A percentile compares a stretch with the other conserved stretches of the same genome.
Evolutionary conservation across 192 early-diverging fungal genomes (phyloP).

Genomic region (Chytriomyces hyalinus): DNA sequence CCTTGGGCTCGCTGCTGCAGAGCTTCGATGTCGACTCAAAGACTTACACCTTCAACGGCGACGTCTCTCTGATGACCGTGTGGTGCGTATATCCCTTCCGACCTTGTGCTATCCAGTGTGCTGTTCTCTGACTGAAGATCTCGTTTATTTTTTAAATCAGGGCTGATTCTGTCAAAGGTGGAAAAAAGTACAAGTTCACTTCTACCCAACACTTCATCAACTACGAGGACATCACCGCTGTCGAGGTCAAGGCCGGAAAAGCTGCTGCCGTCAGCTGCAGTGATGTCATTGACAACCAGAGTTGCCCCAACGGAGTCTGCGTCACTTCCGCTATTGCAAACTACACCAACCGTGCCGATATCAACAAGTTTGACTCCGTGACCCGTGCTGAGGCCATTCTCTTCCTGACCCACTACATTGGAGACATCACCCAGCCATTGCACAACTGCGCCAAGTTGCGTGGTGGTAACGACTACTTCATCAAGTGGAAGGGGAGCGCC

Average conservation of each 20-base stretch:
- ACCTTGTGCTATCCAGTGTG: constrained; percentile 5
- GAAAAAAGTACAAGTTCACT: constrained; percentile 11
- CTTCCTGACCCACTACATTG: constrained; percentile 40
- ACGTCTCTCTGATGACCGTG: background rate
- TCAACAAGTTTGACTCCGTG: background rate
- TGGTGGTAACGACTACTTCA: constrained; percentile 41
- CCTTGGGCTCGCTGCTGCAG: background rate
- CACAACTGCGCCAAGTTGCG: constrained; percentile 38
- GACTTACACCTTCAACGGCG: constrained; percentile 17
- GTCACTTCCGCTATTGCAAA: constrained; percentile 43
- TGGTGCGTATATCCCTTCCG: constrained; percentile 12
- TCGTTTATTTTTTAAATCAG: constrained; percentile 29
- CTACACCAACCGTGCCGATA: constrained; percentile 30
- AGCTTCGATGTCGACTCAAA: background rate
- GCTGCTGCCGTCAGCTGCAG: constrained; percentile 10
- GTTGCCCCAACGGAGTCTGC: constrained; percentile 37
- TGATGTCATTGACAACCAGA: constrained; percentile 18
- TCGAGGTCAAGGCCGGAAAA: constrained; percentile 15
- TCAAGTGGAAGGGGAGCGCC: constrained; percentile 1
- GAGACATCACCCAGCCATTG: constrained; percentile 49
- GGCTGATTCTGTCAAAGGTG: constrained; percentile 6
- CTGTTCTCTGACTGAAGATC: background rate
- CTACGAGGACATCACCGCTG: constrained; percentile 26
- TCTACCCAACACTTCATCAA: constrained; percentile 32
- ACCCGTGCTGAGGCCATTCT: constrained; percentile 34